phyloP scores from a whole-genome alignment of 2,329 filamentous ascomycete species.

The Teratosphaeria viscida region DNA sequence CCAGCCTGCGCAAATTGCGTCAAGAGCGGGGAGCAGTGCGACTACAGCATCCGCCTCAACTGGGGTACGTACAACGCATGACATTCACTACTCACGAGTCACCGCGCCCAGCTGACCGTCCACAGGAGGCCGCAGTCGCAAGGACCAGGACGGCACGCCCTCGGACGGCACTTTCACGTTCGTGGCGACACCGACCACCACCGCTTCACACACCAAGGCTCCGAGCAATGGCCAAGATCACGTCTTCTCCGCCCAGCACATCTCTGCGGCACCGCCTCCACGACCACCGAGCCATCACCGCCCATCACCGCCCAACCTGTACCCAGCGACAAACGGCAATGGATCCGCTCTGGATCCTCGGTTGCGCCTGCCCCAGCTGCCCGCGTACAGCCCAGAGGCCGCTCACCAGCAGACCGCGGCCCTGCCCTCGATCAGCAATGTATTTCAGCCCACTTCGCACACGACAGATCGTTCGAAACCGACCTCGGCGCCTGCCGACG shows the following conservation, averaged over 20 bases:
- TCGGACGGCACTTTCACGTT: constrained; percentile 21
- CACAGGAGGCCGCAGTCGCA: constrained; percentile 49
- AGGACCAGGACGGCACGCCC: constrained; percentile 27
- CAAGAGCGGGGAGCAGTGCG: constrained; percentile 57
- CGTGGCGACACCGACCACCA: constrained; percentile 12
- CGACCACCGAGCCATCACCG: constrained; percentile 13
- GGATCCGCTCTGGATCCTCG: constrained; percentile 10
- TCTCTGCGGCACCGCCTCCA: constrained; percentile 11
- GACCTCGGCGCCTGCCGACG: constrained; percentile 8
- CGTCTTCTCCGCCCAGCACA: constrained; percentile 25
- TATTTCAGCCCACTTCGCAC: constrained; percentile 4
- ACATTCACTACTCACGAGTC: not conserved
- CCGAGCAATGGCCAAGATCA: constrained; percentile 16
- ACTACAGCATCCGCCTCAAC: constrained; percentile 71
- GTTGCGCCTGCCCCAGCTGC: constrained; percentile 5
- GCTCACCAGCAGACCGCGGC: not conserved
- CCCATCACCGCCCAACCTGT: constrained; percentile 10
- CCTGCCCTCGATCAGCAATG: not conserved
- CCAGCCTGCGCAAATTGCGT: constrained; percentile 64
- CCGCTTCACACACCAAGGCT: constrained; percentile 1
- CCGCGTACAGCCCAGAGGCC: not conserved
- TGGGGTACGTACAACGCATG: constrained; percentile 45
- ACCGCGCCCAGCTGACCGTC: not conserved
- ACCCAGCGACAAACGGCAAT: constrained; percentile 9
- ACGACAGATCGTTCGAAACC: constrained; percentile 8